These are phyloP conservation scores for Wakefieldia striispora DNA, from an alignment of 768 basidiomycete genomes.

Conservation along the genomic window DNA sequence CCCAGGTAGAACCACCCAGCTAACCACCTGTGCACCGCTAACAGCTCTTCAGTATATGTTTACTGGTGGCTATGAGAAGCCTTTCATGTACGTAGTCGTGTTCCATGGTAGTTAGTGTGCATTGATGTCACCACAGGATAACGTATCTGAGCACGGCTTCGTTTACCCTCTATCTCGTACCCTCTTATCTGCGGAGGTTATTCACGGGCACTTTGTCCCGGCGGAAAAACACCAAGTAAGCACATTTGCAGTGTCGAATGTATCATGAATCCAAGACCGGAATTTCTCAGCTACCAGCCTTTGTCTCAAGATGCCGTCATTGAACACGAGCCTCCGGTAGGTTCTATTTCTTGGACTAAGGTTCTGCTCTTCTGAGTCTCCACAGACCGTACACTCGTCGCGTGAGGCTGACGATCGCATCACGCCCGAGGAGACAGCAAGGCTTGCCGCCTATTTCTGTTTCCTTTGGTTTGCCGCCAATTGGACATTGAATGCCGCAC, in stretches of 20 bases:
- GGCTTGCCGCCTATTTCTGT: conserved; percentile 78
- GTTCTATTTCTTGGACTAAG: neutral
- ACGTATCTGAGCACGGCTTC: conserved; percentile 91
- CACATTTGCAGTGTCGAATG: neutral
- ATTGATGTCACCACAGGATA: conserved; percentile 44
- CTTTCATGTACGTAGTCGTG: conserved; percentile 65
- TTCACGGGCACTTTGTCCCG: conserved; percentile 2
- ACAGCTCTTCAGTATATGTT: conserved; percentile 43
- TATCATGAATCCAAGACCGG: neutral
- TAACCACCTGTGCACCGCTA: neutral
- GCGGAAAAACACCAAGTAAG: conserved; percentile 12
- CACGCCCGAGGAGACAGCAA: conserved; percentile 67
- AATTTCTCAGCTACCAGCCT: conserved; percentile 24
- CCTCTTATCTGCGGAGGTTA: conserved; percentile 43
- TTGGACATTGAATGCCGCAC: conserved; percentile 81
- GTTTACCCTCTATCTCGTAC: conserved; percentile 82
- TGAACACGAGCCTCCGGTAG: conserved; percentile 19
- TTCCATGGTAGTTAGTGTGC: neutral
- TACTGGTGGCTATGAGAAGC: conserved; percentile 79
- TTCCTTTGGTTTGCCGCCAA: conserved; percentile 94
- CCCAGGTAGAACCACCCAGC: conserved; percentile 50
- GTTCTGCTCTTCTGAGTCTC: neutral
- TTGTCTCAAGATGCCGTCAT: conserved; percentile 14
- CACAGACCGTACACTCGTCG: conserved; percentile 9
- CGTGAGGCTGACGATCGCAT: conserved; percentile 39